Evolutionary conservation across 1,284 basidiomycete species (phyloP).

Genomic region (Mycena citricolor): DNA sequence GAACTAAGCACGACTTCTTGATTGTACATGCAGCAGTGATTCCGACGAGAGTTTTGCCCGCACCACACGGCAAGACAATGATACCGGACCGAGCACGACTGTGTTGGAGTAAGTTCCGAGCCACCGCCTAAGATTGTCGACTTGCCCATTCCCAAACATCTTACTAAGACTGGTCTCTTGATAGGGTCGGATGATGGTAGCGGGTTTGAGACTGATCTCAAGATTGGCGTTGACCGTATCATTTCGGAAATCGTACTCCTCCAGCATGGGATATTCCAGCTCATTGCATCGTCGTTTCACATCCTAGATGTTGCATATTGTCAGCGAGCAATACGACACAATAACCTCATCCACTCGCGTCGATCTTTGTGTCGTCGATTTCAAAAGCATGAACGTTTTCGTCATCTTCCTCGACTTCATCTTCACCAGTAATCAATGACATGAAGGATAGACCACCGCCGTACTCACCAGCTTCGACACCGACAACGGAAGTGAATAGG

Average conservation of each 20-base stretch:
- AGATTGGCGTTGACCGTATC: constrained; percentile 93
- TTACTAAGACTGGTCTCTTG: constrained; percentile 97
- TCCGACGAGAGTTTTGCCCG: constrained; percentile 97
- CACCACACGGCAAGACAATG: constrained; percentile 97
- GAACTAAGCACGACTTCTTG: constrained; percentile 97
- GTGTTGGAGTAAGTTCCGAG: constrained; percentile 12
- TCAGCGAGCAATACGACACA: background rate
- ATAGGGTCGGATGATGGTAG: constrained; percentile 94
- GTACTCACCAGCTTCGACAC: constrained; percentile 78
- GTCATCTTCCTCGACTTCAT: constrained; percentile 95
- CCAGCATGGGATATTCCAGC: constrained; percentile 93
- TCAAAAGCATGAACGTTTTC: constrained; percentile 95
- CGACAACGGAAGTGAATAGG: constrained; percentile 88
- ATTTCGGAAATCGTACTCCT: constrained; percentile 97
- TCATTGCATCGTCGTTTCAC: constrained; percentile 94
- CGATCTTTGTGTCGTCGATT: constrained; percentile 89
- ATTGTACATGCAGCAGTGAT: constrained; percentile 99
- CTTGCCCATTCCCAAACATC: constrained; percentile 97
- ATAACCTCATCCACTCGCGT: constrained; percentile 49
- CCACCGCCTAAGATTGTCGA: constrained; percentile 5
- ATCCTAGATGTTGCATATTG: constrained; percentile 48
- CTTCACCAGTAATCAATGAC: constrained; percentile 39
- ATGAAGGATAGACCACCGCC: constrained; percentile 5
- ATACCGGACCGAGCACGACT: constrained; percentile 97
- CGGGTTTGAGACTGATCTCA: constrained; percentile 95